Conservation (phyloP, 2,329 filamentous ascomycete genomes). For the Cercospora canescens region DNA sequence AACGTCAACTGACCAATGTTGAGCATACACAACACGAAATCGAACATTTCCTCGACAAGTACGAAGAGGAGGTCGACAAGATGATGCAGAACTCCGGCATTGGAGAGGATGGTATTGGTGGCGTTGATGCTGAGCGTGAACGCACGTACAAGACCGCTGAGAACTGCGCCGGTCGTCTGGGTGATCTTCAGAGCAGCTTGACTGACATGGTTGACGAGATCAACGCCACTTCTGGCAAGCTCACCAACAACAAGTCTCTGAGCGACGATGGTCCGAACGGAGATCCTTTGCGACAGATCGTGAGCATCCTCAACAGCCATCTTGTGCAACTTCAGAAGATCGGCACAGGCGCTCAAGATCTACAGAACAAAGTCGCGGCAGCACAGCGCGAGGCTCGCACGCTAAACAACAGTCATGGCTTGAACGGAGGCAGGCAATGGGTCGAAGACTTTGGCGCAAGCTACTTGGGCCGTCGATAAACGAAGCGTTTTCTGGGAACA, state of each 20-base stretch:
- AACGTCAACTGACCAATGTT: conserved; percentile 83
- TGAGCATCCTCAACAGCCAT: conserved; percentile 91
- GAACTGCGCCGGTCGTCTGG: conserved; percentile 84
- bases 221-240: conserved; percentile 83
- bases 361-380: conserved; percentile 78
- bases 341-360: conserved; percentile 75
- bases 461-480: conserved; percentile 11
- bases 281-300: conserved; percentile 83
- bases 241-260: conserved; percentile 73
- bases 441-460: conserved; percentile 10
- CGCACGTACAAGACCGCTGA: conserved; percentile 92
- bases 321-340: conserved; percentile 91
- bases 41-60: conserved; percentile 82
- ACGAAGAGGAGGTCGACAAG: conserved; percentile 87
- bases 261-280: conserved; percentile 59
- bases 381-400: conserved; percentile 76
- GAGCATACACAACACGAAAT: conserved; percentile 93
- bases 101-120: conserved; percentile 58
- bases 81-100: conserved; percentile 76
- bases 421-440: conserved; percentile 48
- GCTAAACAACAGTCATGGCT: conserved; percentile 49
- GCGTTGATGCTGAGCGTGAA: conserved; percentile 93
- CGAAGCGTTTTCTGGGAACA: not conserved
- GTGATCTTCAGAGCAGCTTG: conserved; percentile 91
- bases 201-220: conserved; percentile 98